phyloP scores from a whole-genome alignment of 257 asterid genomes.

The Solanum paucissectum region DNA sequence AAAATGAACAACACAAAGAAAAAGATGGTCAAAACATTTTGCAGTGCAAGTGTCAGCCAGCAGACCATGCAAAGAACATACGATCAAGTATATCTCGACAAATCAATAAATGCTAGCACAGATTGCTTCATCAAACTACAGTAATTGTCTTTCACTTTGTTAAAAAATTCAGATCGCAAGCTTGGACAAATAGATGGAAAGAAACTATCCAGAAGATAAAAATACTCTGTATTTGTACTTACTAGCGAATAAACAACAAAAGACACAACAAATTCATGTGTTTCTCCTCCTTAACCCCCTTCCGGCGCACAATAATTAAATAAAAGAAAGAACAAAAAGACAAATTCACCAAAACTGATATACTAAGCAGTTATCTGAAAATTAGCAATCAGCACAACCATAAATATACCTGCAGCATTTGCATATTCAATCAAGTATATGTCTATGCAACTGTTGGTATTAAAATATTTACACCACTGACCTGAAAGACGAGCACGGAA shows the following conservation, averaged over 20 bases:
- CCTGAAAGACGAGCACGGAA: conserved; percentile 52
- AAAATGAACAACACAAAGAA: background rate
- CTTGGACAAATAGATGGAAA: background rate
- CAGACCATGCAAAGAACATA: background rate
- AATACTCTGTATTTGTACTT: background rate
- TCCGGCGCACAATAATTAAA: background rate
- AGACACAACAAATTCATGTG: background rate
- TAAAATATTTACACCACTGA: conserved; percentile 12
- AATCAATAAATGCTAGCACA: background rate
- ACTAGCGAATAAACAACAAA: background rate
- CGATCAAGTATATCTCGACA: background rate
- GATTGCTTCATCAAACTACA: background rate
- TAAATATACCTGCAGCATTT: background rate
- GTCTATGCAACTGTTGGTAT: background rate
- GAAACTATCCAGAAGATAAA: background rate
- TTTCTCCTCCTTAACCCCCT: background rate
- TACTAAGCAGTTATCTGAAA: background rate
- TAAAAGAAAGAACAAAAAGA: background rate
- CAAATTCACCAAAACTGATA: background rate
- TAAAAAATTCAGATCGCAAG: background rate
- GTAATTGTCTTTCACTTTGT: background rate
- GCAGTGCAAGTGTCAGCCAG: background rate
- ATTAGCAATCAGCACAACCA: background rate
- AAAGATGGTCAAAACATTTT: background rate
- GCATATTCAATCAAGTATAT: background rate